Conservation (phyloP, 768 basidiomycete genomes). For the Clitopilus hobsonii region DNA sequence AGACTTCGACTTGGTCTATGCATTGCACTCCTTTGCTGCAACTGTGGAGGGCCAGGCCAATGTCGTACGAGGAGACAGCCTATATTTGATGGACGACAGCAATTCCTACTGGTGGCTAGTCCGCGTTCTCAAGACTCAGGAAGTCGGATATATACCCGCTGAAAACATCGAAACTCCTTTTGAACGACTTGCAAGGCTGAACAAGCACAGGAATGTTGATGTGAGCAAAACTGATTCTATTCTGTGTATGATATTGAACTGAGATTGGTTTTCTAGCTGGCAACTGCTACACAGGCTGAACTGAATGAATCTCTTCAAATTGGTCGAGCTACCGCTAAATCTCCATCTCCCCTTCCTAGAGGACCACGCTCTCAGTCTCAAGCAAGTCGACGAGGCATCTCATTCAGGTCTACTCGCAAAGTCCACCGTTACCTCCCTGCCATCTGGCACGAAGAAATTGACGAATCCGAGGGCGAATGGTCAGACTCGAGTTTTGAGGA, state of each 20-base stretch:
- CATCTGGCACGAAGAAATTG: slow-evolving; percentile 73
- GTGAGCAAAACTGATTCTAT: slow-evolving; percentile 40
- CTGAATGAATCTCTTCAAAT: slow-evolving; percentile 47
- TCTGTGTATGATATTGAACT: slow-evolving; percentile 4
- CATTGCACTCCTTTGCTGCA: slow-evolving; percentile 94
- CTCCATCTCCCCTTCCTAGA: slow-evolving; percentile 43
- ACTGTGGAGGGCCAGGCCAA: slow-evolving; percentile 99
- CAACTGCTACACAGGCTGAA: slow-evolving; percentile 71
- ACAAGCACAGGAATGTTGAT: slow-evolving; percentile 97
- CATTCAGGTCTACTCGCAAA: slow-evolving; percentile 65
- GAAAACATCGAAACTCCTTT: slow-evolving; percentile 99
- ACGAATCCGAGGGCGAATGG: slow-evolving; percentile 64
- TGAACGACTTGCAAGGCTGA: slow-evolving; percentile 89
- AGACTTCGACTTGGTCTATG: slow-evolving; percentile 89
- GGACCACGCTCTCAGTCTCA: slow-evolving; percentile 21
- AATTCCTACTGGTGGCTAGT: slow-evolving; percentile 99
- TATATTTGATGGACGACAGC: slow-evolving; percentile 95
- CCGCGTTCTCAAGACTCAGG: slow-evolving; percentile 95
- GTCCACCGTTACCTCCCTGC: slow-evolving; percentile 78
- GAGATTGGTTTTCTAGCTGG: slow-evolving; percentile 44
- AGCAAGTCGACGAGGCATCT: slow-evolving; percentile 46
- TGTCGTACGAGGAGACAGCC: slow-evolving; percentile 96
- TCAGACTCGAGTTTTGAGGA: slow-evolving; percentile 67
- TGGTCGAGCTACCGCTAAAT: slow-evolving; percentile 46
- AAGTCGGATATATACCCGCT: slow-evolving; percentile 97